Base-by-base conservation (phyloP, 2,329 filamentous ascomycete species). In the Fusarium verticillioides region DNA sequence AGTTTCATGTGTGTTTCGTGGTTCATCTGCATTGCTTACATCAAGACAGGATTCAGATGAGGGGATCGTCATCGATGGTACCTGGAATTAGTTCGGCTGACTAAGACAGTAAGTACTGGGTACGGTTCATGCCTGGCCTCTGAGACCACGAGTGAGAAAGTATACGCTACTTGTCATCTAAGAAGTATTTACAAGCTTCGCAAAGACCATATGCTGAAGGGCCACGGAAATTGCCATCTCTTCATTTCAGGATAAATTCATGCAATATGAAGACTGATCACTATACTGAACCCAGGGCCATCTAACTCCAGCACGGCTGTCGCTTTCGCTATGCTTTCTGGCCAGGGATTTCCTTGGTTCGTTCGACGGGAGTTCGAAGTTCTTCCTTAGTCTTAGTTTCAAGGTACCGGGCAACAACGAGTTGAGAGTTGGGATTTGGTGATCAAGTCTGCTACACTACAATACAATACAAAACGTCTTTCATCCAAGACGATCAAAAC, bases 41-140 rank as follows among this genome's bases (percentile, higher is more conserved):
- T 36, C 7, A 26, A 26, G 18, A 15, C n/a, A 9, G 2, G 7
- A 5, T 23, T 26, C 12, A 1, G 9, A 23, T 53, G 36, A 60
- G 44, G 57, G 10, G 21, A 32, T 60, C 44, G 34, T 60, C 34
- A 40, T 40, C 15, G 16, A 52, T 9, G 16, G 8, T 32, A 50
- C 28, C 28, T 34, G 15, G 34, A 34, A 34, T 34, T 34, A 23
- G 13, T 21, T 46, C 1, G 5, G 39, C 54, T 57, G 54, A 57
- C 54, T 57, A 44, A 49, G 36, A 19, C 4, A 6, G 0, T 15
- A 36, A 36, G 49, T 36, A 52, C 16, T 3, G 3, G 9, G 8
- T 8, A 52, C n/a, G 4, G 15, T 8, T n/a, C 16, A 3, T 49
- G 15, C 16, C 0, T 1, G 2, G 18, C 9, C 5, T 34, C 5